Evolutionary conservation across 805 yeast genomes (phyloP), one percentile per base, ranked within the genome.

Genomic region (Zygosaccharomyces rouxii): DNA sequence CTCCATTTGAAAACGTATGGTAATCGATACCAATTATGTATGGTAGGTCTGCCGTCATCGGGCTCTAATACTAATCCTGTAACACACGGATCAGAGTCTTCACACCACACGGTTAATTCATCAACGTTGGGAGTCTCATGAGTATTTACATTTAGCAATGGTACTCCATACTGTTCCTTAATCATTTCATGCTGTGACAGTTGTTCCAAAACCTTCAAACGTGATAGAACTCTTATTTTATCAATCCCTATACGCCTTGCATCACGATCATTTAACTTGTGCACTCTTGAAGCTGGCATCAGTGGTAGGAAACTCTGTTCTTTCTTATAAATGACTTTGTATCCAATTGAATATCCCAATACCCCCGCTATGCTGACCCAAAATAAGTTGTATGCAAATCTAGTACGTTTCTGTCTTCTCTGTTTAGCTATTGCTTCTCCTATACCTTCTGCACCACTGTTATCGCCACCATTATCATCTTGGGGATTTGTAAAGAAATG

Each of bases 111-210:
- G 19, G 54, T 51, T 31, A 64, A 60, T 11, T 57, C 54, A 29
- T 52, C 50, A 11, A 57, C 49, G 39, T 46, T 44, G 5, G 61
- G 62, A 1, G 59, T 52, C n/a, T 44, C 47, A 10, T 49, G 51
- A n/a, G 47, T 46, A 22, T 59, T 51, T 13, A 50, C 43, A 11
- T 54, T 52, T 35, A 54, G 55, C 22, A 66, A 35, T 7, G 69
- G 69, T 2, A 66, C 63, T 1, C 66, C 66, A 45, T 62, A 66
- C 37, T 63, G 53, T 28, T 62, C 66, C 40, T 60, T 61, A 13
- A 66, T 59, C 62, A 63, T 61, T 18, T 58, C 58, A 51, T 64
- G 67, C 19, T 53, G 52, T 7, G 66, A 57, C 5, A 66, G 41
- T 21, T 53, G 51, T 19, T 53, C 62, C 28, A 64, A 45, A 2